Evolutionary conservation across 148 eudicot genomes (phyloP).

Genomic region (Spergularia marina): DNA sequence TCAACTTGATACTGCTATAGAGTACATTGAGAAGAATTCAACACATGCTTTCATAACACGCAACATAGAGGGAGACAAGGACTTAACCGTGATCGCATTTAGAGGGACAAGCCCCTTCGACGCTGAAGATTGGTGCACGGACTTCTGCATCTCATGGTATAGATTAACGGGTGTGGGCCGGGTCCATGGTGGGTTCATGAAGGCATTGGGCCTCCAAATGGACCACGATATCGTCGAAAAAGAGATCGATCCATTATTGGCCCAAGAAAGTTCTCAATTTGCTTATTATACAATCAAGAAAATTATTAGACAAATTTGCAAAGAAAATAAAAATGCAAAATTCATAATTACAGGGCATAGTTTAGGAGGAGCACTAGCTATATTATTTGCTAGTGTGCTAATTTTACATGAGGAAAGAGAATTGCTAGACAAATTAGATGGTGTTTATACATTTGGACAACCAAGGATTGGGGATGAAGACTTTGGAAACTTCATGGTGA

Average conservation of each 20-base stretch:
- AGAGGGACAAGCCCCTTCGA: slow-evolving; percentile 70
- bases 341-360: slow-evolving; percentile 69
- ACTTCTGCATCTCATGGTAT: slow-evolving; percentile 67
- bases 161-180: slow-evolving; percentile 42
- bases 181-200: slow-evolving; percentile 68
- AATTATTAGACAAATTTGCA: slow-evolving; percentile 30
- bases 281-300: slow-evolving; percentile 63
- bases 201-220: slow-evolving; percentile 63
- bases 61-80: slow-evolving; percentile 28
- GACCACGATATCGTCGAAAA: slow-evolving; percentile 21
- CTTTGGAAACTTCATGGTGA: slow-evolving; percentile 69
- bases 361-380: slow-evolving; percentile 75
- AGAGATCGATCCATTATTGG: slow-evolving; percentile 24
- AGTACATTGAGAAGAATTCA: slow-evolving; percentile 27
- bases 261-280: slow-evolving; percentile 16
- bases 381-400: slow-evolving; percentile 48
- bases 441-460: slow-evolving; percentile 85
- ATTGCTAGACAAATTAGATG: slow-evolving; percentile 50
- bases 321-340: slow-evolving; percentile 36
- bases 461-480: slow-evolving; percentile 68
- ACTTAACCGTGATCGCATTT: slow-evolving; percentile 58
- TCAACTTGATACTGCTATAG: slow-evolving; percentile 25
- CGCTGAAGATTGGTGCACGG: slow-evolving; percentile 47
- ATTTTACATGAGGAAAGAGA: slow-evolving; percentile 51
- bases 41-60: slow-evolving; percentile 60